Base-by-base conservation (phyloP, 2,329 filamentous ascomycete species). In the Leptographium procerum region DNA sequence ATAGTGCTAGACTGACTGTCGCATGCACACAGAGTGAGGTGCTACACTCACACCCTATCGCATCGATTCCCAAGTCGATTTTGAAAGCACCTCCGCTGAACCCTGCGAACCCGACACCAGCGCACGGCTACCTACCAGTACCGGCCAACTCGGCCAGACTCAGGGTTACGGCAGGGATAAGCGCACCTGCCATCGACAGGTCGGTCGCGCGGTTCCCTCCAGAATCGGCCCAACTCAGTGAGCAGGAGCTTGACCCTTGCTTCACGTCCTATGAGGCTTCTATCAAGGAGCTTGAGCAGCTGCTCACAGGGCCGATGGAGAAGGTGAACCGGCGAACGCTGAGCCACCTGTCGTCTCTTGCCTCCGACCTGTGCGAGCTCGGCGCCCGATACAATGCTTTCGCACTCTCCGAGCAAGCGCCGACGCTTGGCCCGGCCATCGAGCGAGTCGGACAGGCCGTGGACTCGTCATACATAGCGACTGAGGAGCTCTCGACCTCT, bases 361-460 rank as follows among this genome's bases (percentile, higher is more conserved):
- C 90, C 3, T 82, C 90, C 6, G 94, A 99, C 69, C 80, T 97
- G 61, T 90, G 91, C 64, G 94, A 99, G 68, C 79, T 99, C 10
- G 94, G 94, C 9, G 94, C 91, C n/a, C 83, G 91, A 61, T 97
- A 94, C 71, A 99, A 99, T 67, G 94, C 89, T 1, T 99, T 99
- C 71, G 95, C 95, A 0, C 78, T 99, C 1, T 96, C 91, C 0
- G 94, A 99, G 70, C 88, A 91, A 64, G 91, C 90, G 0, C 86
- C 88, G 14, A 90, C 89, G 3, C 84, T 99, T 8, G 90, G 91
- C 11, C 86, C 91, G 14, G 94, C 94, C 0, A 96, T 99, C 64
- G 94, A 99, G 72, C 87, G 91, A 62, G 83, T 95, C 52, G 94
- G 94, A 0, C 94, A 99, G 72, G 94, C 94, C 2, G 90, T 92